phyloP scores from a whole-genome alignment of 495 filamentous ascomycete genomes.

The Tuber calosporum region DNA sequence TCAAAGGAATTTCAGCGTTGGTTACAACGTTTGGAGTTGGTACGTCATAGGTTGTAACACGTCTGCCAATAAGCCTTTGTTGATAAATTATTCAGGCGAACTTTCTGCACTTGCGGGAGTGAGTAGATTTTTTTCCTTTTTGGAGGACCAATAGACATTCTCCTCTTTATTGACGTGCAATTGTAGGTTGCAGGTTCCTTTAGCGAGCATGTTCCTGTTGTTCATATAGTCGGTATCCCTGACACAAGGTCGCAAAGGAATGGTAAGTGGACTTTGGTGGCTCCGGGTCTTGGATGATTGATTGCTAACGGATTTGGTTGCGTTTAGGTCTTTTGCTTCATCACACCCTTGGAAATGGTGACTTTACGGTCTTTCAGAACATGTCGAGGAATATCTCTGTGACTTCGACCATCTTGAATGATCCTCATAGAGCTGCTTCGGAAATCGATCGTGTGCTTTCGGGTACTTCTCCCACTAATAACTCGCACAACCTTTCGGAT shows the following conservation, averaged over 20 bases:
- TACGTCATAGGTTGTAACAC: slow-evolving; percentile 15
- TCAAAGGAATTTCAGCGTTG: slow-evolving; percentile 64
- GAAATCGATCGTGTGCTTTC: slow-evolving; percentile 75
- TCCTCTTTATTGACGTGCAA: background rate
- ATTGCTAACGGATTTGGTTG: background rate
- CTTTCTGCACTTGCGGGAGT: slow-evolving; percentile 67
- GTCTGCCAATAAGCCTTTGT: background rate
- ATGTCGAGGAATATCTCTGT: slow-evolving; percentile 71
- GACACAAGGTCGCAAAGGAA: slow-evolving; percentile 54
- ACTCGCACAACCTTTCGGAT: background rate
- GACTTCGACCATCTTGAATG: slow-evolving; percentile 59
- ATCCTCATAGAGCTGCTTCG: slow-evolving; percentile 59
- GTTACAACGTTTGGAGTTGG: slow-evolving; percentile 74
- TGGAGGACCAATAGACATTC: background rate
- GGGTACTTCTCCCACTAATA: background rate
- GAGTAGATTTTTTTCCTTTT: background rate
- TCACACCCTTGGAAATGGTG: slow-evolving; percentile 87
- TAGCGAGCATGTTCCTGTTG: slow-evolving; percentile 66
- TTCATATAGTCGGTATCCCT: slow-evolving; percentile 75
- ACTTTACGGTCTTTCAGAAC: slow-evolving; percentile 74
- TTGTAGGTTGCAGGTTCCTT: slow-evolving; percentile 55
- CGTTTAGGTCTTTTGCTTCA: slow-evolving; percentile 59
- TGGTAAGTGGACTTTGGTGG: slow-evolving; percentile 42
- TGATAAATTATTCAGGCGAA: slow-evolving; percentile 47
- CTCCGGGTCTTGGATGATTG: background rate